Conservation (phyloP, 176 grass and related monocot genomes). For the Phoenix dactylifera region DNA sequence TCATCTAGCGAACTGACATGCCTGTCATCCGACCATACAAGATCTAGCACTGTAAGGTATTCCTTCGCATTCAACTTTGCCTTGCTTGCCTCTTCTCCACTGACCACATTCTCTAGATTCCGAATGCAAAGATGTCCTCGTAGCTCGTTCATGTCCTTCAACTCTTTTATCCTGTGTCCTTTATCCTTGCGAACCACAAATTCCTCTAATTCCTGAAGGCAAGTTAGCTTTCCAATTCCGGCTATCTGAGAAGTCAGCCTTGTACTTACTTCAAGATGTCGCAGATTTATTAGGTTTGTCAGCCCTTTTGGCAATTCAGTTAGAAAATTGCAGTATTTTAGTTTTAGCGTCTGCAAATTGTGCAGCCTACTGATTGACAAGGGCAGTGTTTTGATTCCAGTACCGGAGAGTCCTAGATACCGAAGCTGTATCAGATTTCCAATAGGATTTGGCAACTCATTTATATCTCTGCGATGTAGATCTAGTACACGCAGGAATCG, state of each 20-base stretch:
- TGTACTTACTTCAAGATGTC: constrained; percentile 39
- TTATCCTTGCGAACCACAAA: constrained; percentile 29
- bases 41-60: constrained; percentile 35
- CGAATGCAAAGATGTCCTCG: constrained; percentile 50
- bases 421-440: constrained; percentile 59
- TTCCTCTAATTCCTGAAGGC: constrained; percentile 58
- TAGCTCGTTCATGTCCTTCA: constrained; percentile 50
- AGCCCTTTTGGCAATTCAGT: constrained; percentile 39
- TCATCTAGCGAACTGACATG: constrained; percentile 14
- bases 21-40: constrained; percentile 40
- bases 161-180: constrained; percentile 39
- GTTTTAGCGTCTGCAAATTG: constrained; percentile 49
- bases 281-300: constrained; percentile 40
- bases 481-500: constrained; percentile 49
- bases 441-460: constrained; percentile 53
- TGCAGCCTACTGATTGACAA: constrained; percentile 38
- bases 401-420: constrained; percentile 49
- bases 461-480: constrained; percentile 32
- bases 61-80: constrained; percentile 43
- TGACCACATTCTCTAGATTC: constrained; percentile 42
- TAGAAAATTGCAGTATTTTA: constrained; percentile 38
- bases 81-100: constrained; percentile 29
- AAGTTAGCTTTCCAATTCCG: constrained; percentile 46
- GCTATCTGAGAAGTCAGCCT: constrained; percentile 22
- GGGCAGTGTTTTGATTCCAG: constrained; percentile 40